Conservation (phyloP, 1,284 basidiomycete species). For the Cutaneotrichosporon cyanovorans region DNA sequence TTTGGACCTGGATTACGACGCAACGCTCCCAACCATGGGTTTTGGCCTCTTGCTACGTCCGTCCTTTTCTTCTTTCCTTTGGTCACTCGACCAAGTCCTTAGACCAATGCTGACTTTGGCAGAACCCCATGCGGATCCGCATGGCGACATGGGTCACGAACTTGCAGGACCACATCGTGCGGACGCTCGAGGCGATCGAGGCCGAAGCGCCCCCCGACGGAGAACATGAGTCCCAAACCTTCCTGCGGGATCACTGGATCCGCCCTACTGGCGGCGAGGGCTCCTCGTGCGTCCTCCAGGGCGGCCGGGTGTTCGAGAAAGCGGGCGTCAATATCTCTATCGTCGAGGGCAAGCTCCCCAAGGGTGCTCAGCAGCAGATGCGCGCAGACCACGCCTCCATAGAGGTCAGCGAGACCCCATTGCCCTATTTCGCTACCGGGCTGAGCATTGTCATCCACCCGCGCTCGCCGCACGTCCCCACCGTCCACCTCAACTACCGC, state of each 20-base stretch:
- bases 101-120: background rate
- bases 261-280: conserved; percentile 74
- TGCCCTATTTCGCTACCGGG: conserved; percentile 92
- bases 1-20: conserved; percentile 6
- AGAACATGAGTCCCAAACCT: conserved; percentile 48
- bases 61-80: background rate
- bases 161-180: conserved; percentile 78
- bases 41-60: conserved; percentile 15
- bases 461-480: conserved; percentile 79
- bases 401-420: conserved; percentile 54
- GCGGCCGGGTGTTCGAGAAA: conserved; percentile 76
- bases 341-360: conserved; percentile 81
- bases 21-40: conserved; percentile 4
- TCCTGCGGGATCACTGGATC: conserved; percentile 82
- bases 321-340: conserved; percentile 93
- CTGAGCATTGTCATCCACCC: conserved; percentile 91
- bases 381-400: conserved; percentile 72
- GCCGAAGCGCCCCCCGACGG: conserved; percentile 48
- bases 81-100: background rate
- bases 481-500: conserved; percentile 94
- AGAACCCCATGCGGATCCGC: conserved; percentile 63
- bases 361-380: conserved; percentile 88
- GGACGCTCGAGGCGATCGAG: conserved; percentile 71
- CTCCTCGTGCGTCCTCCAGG: conserved; percentile 76
- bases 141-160: conserved; percentile 71